Conservation (phyloP, 2,329 filamentous ascomycete species). For the Diaporthe sp. region DNA sequence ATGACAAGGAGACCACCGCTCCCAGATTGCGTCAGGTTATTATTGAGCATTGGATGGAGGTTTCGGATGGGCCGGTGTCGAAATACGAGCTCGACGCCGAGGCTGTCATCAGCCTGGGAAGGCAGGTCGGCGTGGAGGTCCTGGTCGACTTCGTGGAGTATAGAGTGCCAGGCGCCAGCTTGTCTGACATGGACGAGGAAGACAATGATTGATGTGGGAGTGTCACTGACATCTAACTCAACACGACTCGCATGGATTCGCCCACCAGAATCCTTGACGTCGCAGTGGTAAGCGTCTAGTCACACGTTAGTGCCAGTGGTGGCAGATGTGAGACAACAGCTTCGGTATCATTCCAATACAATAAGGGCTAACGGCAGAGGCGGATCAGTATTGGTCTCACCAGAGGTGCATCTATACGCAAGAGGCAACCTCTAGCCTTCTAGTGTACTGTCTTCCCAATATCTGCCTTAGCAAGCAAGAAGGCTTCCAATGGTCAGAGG, state of each 20-base stretch:
- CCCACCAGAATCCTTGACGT: neutral
- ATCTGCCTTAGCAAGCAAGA: too few relatives aligned
- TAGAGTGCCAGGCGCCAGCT: neutral
- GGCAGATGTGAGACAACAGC: neutral
- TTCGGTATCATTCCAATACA: neutral
- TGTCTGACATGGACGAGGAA: neutral
- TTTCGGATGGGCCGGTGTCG: neutral
- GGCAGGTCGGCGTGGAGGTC: neutral
- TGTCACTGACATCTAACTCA: neutral
- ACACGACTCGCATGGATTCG: neutral
- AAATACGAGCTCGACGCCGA: neutral
- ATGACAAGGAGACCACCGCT: neutral
- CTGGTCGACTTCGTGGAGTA: neutral
- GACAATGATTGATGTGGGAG: neutral
- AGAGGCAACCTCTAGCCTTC: neutral
- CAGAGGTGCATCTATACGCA: neutral
- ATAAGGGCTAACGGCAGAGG: neutral
- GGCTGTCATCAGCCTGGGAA: neutral
- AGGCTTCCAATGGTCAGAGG: too few relatives aligned
- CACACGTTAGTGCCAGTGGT: neutral
- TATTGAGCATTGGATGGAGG: neutral
- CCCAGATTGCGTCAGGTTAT: neutral
- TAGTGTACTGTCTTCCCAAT: too few relatives aligned
- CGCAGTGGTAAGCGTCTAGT: neutral
- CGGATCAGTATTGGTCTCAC: neutral